Base-by-base conservation (phyloP, 225 moss, liverwort and hornwort species). In the Ulota crispa region DNA sequence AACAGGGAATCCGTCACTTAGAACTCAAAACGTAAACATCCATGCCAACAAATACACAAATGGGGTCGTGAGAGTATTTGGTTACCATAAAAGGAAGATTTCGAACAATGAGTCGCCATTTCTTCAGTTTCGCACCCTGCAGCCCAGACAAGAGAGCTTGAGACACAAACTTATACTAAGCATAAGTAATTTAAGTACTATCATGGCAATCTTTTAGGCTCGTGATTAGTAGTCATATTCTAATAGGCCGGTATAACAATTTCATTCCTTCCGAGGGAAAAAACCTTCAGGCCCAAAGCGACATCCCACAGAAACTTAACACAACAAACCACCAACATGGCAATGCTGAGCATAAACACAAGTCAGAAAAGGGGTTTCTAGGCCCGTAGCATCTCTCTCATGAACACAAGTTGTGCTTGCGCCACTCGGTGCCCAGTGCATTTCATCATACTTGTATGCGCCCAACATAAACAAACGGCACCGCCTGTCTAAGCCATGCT, bases 91-190 rank as follows among this genome's bases (percentile, higher is more conserved):
- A 99, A 20, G 98, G 98, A 39, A 99, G 86, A 83, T 99, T 99
- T 75, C 98, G 92, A 60, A 95, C 92, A 53, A 96, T 99, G 68
- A 95, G 85, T 23, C 98, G 89, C 96, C 92, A 94, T 80, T 93
- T 96, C 75, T 99, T 96, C 78, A 96, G 81, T 77, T 94, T 96
- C 72, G 94, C 94, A 13, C 96, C 98, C 96, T 95, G 93, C 82
- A 90, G 61, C 32, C 78, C 73, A 86, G 71, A 64, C 27, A 76
- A 0, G 28, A 30, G 37, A 73, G 31, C 57, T 77, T 42, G 45
- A 75, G 23, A 60, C 42, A 62, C 41, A 27, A 74, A 42, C 16
- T n/a, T 57, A 19, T 45, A 42, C 39, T 39, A 66, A 15, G 24
- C 12, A 60, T 9, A 14, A 67, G 16, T 59, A n/a, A 72, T 60